Conservation (phyloP, 345 rosid genomes). For the Camelina hispida region DNA sequence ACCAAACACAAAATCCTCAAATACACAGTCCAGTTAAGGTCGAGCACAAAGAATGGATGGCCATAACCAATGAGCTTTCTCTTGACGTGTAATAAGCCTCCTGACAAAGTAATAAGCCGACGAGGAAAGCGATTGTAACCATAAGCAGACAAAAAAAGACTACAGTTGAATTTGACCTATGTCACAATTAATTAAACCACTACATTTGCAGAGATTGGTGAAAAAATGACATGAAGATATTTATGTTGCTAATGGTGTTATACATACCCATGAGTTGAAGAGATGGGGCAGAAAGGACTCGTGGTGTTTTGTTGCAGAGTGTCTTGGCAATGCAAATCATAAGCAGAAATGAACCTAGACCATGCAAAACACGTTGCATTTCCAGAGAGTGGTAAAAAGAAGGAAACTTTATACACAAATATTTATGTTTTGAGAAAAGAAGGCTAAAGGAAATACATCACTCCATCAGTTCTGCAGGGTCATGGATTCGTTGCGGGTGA, state of each 20-base stretch:
- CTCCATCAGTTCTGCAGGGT: not conserved
- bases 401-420: not conserved
- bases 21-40: constrained; percentile 20
- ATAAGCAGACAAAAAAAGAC: constrained; percentile 26
- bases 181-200: not conserved
- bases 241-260: not conserved
- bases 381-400: not conserved
- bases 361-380: constrained; percentile 9
- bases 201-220: not conserved
- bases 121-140: constrained; percentile 26
- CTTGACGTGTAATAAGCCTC: constrained; percentile 14
- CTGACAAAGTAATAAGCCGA: constrained; percentile 36
- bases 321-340: not conserved
- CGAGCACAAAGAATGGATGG: constrained; percentile 30
- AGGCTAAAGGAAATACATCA: not conserved
- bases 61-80: constrained; percentile 23
- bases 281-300: not conserved
- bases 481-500: constrained; percentile 12
- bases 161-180: not conserved
- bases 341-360: not conserved
- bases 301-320: constrained; percentile 14
- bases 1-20: constrained; percentile 38
- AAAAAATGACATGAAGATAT: not conserved
- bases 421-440: not conserved
- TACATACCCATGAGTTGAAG: not conserved